A percentile compares a stretch with the other conserved stretches of the same genome.
These are phyloP conservation scores for Ascochyta pisi DNA, from an alignment of 2,329 filamentous ascomycete species.

Conservation along the genomic window DNA sequence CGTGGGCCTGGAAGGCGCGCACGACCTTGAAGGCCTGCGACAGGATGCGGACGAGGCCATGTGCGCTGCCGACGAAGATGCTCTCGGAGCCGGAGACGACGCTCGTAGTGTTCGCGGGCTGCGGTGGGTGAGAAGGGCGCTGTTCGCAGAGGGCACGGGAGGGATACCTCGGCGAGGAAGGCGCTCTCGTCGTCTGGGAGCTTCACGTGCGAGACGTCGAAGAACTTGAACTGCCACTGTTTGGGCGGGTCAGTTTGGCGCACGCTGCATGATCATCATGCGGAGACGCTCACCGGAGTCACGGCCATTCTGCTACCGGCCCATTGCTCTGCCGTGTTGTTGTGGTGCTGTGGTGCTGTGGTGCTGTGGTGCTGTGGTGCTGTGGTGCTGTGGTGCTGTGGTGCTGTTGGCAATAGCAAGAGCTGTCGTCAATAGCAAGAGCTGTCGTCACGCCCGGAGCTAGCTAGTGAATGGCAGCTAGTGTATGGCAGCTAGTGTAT, in stretches of 20 bases:
- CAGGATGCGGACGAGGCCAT: slow-evolving; percentile 87
- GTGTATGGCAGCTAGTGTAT: too few species aligned
- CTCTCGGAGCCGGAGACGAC: slow-evolving; percentile 87
- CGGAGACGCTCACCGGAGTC: slow-evolving; percentile 46
- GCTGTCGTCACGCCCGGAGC: slow-evolving; percentile 15
- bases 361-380: neutral
- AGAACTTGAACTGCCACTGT: slow-evolving; percentile 99
- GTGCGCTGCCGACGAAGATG: slow-evolving; percentile 84
- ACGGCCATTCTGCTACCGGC: slow-evolving; percentile 50
- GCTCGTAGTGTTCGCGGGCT: slow-evolving; percentile 74
- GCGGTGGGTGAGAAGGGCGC: slow-evolving; percentile 32
- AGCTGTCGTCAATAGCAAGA: slow-evolving; percentile 27
- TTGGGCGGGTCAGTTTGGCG: slow-evolving; percentile 31
- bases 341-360: slow-evolving; percentile 3
- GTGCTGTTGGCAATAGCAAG: slow-evolving; percentile 12
- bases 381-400: too few species aligned
- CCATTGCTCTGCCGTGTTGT: neutral
- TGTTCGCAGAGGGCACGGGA: slow-evolving; percentile 9
- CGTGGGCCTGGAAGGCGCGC: slow-evolving; percentile 86
- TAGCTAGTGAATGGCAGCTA: slow-evolving; percentile 10
- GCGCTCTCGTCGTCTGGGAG: slow-evolving; percentile 80
- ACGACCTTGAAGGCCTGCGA: slow-evolving; percentile 86
- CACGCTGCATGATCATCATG: slow-evolving; percentile 13
- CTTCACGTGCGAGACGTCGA: slow-evolving; percentile 87
- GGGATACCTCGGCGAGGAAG: slow-evolving; percentile 77